These are phyloP conservation scores for Eragrostis nindensis DNA, from an alignment of 176 grass and related monocot genomes.

Conservation along the genomic window DNA sequence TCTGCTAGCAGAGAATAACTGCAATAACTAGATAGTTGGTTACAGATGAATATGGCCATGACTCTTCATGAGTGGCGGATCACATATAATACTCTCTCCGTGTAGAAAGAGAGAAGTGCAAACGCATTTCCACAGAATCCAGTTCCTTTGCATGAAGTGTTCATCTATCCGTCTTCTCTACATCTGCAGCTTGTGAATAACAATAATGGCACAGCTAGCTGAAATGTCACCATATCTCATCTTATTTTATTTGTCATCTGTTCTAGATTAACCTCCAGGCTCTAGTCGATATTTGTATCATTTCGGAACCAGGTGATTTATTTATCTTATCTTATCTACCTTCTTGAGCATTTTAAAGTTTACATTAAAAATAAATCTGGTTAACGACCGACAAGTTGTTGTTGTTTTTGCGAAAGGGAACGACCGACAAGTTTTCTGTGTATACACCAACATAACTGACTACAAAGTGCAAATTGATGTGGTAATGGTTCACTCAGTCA, in stretches of 20 bases:
- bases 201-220: not conserved
- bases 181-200: slow-evolving; percentile 20
- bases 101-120: slow-evolving; percentile 31
- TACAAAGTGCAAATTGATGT: not conserved
- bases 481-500: not conserved
- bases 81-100: slow-evolving; percentile 1
- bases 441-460: not conserved
- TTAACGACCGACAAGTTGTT: not conserved
- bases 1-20: slow-evolving; percentile 27
- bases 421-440: not conserved
- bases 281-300: not conserved
- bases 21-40: slow-evolving; percentile 25
- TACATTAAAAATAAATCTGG: not conserved
- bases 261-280: not conserved
- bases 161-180: not conserved
- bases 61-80: not conserved
- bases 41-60: slow-evolving; percentile 7
- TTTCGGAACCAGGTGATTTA: not conserved
- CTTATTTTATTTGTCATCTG: not conserved
- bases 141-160: slow-evolving; percentile 16
- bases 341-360: not conserved
- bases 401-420: no score
- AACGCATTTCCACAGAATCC: slow-evolving; percentile 37
- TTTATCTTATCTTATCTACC: not conserved
- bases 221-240: slow-evolving; percentile 15